Base-by-base conservation (phyloP, 2,329 filamentous ascomycete species). In the Cladosporium cucumerinum region DNA sequence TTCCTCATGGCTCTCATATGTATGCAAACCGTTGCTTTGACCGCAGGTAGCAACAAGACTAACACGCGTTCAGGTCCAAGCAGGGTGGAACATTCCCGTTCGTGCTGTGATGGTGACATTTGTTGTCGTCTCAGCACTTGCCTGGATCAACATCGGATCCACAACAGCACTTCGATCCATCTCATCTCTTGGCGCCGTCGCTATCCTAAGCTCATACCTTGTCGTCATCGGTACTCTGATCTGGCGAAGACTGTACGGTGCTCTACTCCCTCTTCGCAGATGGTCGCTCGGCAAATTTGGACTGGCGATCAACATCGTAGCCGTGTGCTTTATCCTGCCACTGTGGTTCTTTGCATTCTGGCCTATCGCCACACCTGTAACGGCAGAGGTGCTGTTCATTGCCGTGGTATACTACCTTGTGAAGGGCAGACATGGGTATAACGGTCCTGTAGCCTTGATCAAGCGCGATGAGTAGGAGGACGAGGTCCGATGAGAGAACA, bases 261-360 rank as follows among this genome's bases (percentile, higher is more conserved):
- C 65, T 4, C 62, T 62, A 5, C 55, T 72, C 0, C 69, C 66
- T 23, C 63, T 66, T 36, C 62, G 66, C 30, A 55, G 65, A 16
- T 72, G 69, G 65, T 69, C 66, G 5, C 67, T 72, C 2, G 70
- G 70, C 12, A 69, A 63, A 25, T 64, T 63, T 14, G 68, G 68
- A 12, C 14, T 79, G 0, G 64, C 72, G 26, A 65, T 80, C 62
- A 80, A 81, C 62, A 71, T 74, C 18, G 54, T 63, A 5, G 67
- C 68, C 5, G 61, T 71, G 21, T 66, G 76, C 6, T 85, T 82
- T 67, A 76, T 82, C 16, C 69, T 76, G 1, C 76, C 82, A 51
- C 77, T 80, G 2, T 78, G 82, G 6, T 85, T 87, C 70, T 86
- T 83, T 77, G 80, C 78, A n/a, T 83, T 86, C 63, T 81, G 78